Base-by-base conservation (phyloP, 2,329 filamentous ascomycete genomes). In the Alternaria burnsii region DNA sequence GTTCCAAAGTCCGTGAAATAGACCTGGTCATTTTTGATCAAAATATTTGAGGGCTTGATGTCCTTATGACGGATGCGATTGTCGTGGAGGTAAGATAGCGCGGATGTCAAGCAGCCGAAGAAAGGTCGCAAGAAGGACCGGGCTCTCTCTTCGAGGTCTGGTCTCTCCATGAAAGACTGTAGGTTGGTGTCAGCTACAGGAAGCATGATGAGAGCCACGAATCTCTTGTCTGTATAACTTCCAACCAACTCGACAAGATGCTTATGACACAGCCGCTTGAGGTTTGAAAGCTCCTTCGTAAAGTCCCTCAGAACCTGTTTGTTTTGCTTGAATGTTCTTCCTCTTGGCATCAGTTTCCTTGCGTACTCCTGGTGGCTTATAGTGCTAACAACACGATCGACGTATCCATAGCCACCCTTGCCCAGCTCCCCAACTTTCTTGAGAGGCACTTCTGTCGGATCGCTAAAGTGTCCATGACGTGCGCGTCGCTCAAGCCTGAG, bases 211-310 rank as follows among this genome's bases (percentile, higher is more conserved):
- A 79, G 56, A 6, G 69, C 74, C 16, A 78, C 61, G 34, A 66
- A 71, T 5, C 57, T 55, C 3, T 65, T 57, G 32, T 78, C 76
- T 1, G 75, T 78, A 46, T 75, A 79, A 51, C 72, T 76, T 14
- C 64, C 70, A 16, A 72, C 46, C 3, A 71, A 52, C 16, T 69
- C 53, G 5, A 73, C 65, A 1, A 70, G 58, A 26, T 74, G 71
- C 1, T 24, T 28, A 1, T 44, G 47, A 5, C 41, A 52, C 2
- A 70, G 24, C 2, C 38, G 46, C 28, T 72, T 70, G 26, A 72
- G 53, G 8, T 28, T 60, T 0, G 20, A 24, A 1, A 72, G 34
- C 47, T 73, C 71, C 5, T 40, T 55, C 22, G 63, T 61, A n/a
- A 71, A 71, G 4, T 44, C 32, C 1, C 30, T 50, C 20, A 62